phyloP scores from a whole-genome alignment of 495 filamentous ascomycete genomes.

The Penicillium lividum region DNA sequence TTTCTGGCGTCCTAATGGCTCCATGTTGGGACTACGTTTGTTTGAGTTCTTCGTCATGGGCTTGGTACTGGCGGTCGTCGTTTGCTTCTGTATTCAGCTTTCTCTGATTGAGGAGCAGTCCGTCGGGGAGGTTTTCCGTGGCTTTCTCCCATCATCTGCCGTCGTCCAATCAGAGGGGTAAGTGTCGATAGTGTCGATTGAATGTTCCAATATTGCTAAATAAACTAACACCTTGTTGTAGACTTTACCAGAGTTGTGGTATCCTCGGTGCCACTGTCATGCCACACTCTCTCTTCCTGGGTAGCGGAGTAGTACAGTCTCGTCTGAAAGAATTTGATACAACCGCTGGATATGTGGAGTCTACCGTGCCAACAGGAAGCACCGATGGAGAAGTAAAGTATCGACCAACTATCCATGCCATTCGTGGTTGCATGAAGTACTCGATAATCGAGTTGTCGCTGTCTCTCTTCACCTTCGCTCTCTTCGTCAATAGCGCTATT shows the following conservation, averaged over 20 bases:
- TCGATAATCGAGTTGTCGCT: conserved; percentile 73
- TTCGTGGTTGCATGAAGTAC: conserved; percentile 76
- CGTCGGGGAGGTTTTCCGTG: conserved; percentile 75
- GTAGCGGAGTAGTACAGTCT: conserved; percentile 84
- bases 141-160: conserved; percentile 77
- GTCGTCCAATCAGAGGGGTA: conserved; percentile 70
- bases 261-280: conserved; percentile 94
- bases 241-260: conserved; percentile 86
- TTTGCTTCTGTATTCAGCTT: conserved; percentile 91
- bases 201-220: not conserved
- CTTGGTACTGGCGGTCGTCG: conserved; percentile 78
- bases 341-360: conserved; percentile 55
- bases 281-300: conserved; percentile 88
- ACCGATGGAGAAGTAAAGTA: conserved; percentile 60
- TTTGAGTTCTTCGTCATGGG: conserved; percentile 83
- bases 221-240: conserved; percentile 22
- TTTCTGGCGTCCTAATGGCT: conserved; percentile 77
- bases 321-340: conserved; percentile 78
- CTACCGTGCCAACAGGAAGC: conserved; percentile 38
- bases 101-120: conserved; percentile 70
- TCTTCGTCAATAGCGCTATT: conserved; percentile 93
- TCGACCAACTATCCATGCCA: conserved; percentile 74
- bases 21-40: conserved; percentile 68
- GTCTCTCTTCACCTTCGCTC: conserved; percentile 85
- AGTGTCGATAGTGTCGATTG: too few relatives aligned